These are phyloP conservation scores for Trichoderma parareesei DNA, from an alignment of 495 filamentous ascomycete species.

Conservation along the genomic window DNA sequence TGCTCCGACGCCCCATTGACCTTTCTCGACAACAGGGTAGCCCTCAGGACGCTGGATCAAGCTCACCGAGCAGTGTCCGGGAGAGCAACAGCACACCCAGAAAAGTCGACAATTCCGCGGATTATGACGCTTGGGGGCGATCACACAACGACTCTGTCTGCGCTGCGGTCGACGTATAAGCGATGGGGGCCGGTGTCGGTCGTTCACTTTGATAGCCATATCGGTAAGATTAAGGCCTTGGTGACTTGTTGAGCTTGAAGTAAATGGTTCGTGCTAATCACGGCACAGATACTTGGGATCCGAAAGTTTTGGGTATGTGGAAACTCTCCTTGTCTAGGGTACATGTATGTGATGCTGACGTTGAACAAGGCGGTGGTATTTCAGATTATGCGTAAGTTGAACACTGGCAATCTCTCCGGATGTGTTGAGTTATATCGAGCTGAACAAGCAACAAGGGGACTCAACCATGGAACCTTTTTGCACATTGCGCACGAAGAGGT, in stretches of 20 bases:
- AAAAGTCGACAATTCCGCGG: conserved; percentile 29
- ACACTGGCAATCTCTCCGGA: background rate
- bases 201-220: conserved; percentile 66
- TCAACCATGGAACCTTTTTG: conserved; percentile 74
- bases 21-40: conserved; percentile 60
- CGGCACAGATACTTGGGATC: conserved; percentile 71
- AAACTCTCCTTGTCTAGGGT: background rate
- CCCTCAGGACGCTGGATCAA: conserved; percentile 66
- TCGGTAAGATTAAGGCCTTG: conserved; percentile 27
- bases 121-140: conserved; percentile 66
- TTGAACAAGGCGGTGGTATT: conserved; percentile 24
- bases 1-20: conserved; percentile 72
- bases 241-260: background rate
- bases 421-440: too few relatives aligned
- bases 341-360: background rate
- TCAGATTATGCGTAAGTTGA: conserved; percentile 34
- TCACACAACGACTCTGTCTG: conserved; percentile 54
- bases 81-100: conserved; percentile 25
- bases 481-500: conserved; percentile 41
- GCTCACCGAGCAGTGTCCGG: conserved; percentile 38
- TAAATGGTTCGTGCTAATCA: conserved; percentile 12
- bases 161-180: conserved; percentile 55
- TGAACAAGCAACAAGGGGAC: conserved; percentile 34
- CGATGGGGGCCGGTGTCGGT: conserved; percentile 61
- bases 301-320: conserved; percentile 36